Base-by-base conservation (phyloP, 305 asterid genomes). In the Solanum hybrid region DNA sequence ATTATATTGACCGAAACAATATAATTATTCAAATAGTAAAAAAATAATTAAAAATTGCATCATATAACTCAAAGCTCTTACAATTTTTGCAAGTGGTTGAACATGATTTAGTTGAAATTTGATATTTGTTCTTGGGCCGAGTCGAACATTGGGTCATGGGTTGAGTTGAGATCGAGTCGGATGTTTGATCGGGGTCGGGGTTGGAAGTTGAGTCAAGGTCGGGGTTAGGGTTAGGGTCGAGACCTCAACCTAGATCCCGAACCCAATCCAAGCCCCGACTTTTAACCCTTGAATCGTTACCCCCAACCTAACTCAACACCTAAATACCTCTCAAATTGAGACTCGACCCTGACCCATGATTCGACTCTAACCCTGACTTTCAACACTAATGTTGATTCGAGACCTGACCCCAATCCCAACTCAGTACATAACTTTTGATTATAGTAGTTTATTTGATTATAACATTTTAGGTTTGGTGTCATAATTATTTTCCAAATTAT, bases 321-420 rank as follows among this genome's bases (percentile, higher is more conserved):
- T 2, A 10, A 66, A 2, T 56, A 17, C 24, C 69, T 17, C 75
- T 66, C 7, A 5, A 10, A 24, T 0, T 0, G 7, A 10, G 14
- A 4, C 31, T 24, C 16, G 0, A 64, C 27, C 27, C 3, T 0
- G 0, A 64, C 27, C 5, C 27, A 64, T 3, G 12, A 22, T n/a
- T n/a, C 27, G 3, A 64, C 12, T 10, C 10, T 10, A 0, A 64
- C 16, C 11, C 0, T 2, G 7, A 66, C 11, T 66, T 1, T 0
- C 1, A 9, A 66, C 6, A 66, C 14, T 4, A 1, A 0, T 0
- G 12, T 2, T 5, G 1, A 66, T 66, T n/a, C 1, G 5, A n/a
- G 1, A 66, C 13, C 7, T 6, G 2, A 56, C 10, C n/a, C 10
- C 24, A 0, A 42, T 42, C 16, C 24, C 69, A 3, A 56, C 10